phyloP scores from a whole-genome alignment of 1,139 yeast species.

The Pichia sp. region DNA sequence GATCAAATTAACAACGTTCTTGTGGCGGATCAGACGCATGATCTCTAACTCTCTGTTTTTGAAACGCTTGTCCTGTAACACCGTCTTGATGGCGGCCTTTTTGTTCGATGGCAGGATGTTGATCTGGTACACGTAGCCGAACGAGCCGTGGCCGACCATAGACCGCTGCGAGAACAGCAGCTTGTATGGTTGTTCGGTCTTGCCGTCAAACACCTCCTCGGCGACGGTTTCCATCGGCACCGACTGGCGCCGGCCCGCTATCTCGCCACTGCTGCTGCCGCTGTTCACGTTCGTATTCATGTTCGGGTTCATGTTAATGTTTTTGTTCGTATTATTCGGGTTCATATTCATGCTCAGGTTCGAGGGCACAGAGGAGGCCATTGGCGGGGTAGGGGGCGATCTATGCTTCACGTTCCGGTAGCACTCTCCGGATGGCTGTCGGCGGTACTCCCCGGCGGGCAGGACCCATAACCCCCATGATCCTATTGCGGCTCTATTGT shows the following conservation, averaged over 20 bases:
- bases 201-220: constrained; percentile 73
- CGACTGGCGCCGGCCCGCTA: background rate
- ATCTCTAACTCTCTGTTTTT: constrained; percentile 95
- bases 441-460: too few species aligned
- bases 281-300: background rate
- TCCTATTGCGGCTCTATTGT: background rate
- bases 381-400: background rate
- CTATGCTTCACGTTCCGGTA: background rate
- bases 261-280: too few species aligned
- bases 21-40: constrained; percentile 80
- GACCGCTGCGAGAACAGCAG: constrained; percentile 64
- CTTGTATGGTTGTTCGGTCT: constrained; percentile 57
- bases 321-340: background rate
- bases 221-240: constrained; percentile 48
- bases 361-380: constrained; percentile 2
- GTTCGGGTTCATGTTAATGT: background rate
- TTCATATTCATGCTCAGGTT: background rate
- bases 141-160: constrained; percentile 96
- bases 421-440: background rate
- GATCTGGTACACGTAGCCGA: constrained; percentile 93
- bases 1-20: constrained; percentile 81
- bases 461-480: too few species aligned
- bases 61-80: constrained; percentile 89
- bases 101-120: constrained; percentile 71
- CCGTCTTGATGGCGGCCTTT: constrained; percentile 88